Percentiles rank a stretch among this genome's conserved stretches.
Conservation (phyloP, 495 filamentous ascomycete species). For the Penicillium lividum region DNA sequence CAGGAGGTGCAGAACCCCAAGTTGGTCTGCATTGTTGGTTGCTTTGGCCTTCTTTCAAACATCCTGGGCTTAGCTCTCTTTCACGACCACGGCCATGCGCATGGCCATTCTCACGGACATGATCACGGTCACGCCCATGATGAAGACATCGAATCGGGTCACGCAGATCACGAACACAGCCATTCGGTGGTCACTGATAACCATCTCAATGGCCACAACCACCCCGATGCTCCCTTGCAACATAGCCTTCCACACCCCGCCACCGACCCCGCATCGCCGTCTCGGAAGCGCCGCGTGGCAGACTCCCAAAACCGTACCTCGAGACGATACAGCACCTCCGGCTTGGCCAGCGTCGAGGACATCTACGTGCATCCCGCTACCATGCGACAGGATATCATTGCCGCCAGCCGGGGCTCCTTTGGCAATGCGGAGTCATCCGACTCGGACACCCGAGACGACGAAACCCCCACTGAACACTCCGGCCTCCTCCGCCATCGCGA, state of each 20-base stretch:
- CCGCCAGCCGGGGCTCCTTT: constrained; percentile 59
- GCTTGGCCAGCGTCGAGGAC: constrained; percentile 62
- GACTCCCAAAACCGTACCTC: constrained; percentile 49
- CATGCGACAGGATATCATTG: constrained; percentile 88
- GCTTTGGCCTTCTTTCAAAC: constrained; percentile 82
- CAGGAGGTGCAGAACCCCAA: constrained; percentile 80
- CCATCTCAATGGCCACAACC: constrained; percentile 31
- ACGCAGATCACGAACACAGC: constrained; percentile 33
- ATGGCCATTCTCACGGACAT: constrained; percentile 40
- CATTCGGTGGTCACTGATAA: constrained; percentile 23
- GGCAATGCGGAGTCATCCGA: constrained; percentile 56
- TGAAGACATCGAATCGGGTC: constrained; percentile 47
- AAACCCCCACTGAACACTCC: constrained; percentile 43
- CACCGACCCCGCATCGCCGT: constrained; percentile 33
- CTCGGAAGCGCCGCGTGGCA: constrained; percentile 32
- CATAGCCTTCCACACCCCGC: constrained; percentile 38
- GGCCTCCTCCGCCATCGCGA: constrained; percentile 36
- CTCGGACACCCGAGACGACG: constrained; percentile 52
- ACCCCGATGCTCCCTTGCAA: background rate
- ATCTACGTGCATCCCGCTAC: constrained; percentile 87
- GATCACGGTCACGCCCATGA: constrained; percentile 32
- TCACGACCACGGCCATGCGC: constrained; percentile 94
- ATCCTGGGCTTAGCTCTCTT: constrained; percentile 85
- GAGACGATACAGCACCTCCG: constrained; percentile 56
- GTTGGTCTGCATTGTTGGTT: constrained; percentile 86